A percentile compares a stretch with the other conserved stretches of the same genome.
Evolutionary conservation across 768 basidiomycete species (phyloP).

Genomic region (Chalciporus pseudorubinellus): DNA sequence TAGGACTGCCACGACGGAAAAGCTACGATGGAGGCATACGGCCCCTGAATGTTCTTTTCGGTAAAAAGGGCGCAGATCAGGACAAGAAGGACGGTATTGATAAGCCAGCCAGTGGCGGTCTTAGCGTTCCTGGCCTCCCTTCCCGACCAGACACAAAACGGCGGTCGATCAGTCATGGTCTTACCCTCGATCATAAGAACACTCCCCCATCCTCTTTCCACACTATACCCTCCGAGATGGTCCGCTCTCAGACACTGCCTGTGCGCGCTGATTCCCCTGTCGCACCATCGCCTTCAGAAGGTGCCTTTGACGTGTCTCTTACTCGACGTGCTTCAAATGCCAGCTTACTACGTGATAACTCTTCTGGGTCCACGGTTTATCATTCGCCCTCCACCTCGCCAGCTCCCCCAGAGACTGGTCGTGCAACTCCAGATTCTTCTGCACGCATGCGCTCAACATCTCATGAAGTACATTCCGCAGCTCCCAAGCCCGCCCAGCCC

Average conservation of each 20-base stretch:
- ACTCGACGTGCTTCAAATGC: conserved; percentile 23
- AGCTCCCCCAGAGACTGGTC: conserved; percentile 29
- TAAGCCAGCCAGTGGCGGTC: conserved; percentile 9
- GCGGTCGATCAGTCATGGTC: conserved; percentile 54
- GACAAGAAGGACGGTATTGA: conserved; percentile 12
- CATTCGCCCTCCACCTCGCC: conserved; percentile 41
- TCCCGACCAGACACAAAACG: conserved; percentile 42
- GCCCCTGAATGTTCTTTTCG: conserved; percentile 37
- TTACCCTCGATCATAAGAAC: conserved; percentile 24
- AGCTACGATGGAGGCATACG: conserved; percentile 46
- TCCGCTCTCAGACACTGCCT: conserved; percentile 31
- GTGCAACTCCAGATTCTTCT: conserved; percentile 40
- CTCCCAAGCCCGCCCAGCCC: conserved; percentile 1
- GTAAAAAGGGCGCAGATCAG: conserved; percentile 12
- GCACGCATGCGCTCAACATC: conserved; percentile 40
- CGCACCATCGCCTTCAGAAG: conserved; percentile 16
- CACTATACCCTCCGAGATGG: conserved; percentile 25
- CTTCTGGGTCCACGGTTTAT: conserved; percentile 31
- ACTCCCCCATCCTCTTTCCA: conserved; percentile 7
- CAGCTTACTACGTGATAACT: conserved; percentile 26
- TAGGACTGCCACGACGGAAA: conserved; percentile 31
- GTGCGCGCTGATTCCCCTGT: conserved; percentile 25
- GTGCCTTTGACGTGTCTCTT: conserved; percentile 13
- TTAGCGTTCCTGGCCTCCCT: conserved; percentile 29
- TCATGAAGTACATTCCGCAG: conserved; percentile 20